Evolutionary conservation across 768 basidiomycete genomes (phyloP).

Genomic region (Auricularia sp.): DNA sequence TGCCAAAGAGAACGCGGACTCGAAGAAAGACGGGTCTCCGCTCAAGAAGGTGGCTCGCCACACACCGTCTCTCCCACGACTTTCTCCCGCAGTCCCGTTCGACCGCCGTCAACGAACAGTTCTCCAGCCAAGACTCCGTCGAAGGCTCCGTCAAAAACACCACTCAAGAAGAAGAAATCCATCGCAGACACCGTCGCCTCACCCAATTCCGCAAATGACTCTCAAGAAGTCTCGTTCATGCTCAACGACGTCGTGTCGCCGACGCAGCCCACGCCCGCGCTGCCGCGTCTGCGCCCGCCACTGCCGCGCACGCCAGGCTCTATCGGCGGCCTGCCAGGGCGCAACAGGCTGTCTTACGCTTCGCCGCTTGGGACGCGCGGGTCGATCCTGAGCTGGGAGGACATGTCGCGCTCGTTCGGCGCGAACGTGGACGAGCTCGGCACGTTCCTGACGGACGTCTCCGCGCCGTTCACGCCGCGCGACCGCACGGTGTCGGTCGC

Average conservation of each 20-base stretch:
- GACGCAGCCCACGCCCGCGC: neutral
- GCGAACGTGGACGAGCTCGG: neutral
- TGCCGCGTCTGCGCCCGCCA: neutral
- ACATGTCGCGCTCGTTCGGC: constrained; percentile 1
- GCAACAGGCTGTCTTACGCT: neutral
- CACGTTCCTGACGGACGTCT: neutral
- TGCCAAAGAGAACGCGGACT: neutral
- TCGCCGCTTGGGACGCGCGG: neutral
- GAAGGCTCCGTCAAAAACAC: neutral
- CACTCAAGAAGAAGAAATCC: neutral
- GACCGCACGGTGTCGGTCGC: neutral
- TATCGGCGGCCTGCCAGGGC: neutral
- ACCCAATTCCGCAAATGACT: neutral
- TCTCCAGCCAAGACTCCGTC: neutral
- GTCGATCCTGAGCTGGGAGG: neutral
- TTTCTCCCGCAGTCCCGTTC: neutral
- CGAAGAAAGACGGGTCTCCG: neutral
- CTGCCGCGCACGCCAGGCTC: neutral
- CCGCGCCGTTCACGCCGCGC: neutral
- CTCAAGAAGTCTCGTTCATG: neutral
- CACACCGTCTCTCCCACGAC: neutral
- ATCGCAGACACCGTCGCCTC: neutral
- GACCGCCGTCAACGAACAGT: neutral
- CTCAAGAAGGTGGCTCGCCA: neutral
- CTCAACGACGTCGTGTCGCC: neutral